Conservation (phyloP, 2,329 filamentous ascomycete genomes). For the Pseudopyrenochaeta lycopersici region DNA sequence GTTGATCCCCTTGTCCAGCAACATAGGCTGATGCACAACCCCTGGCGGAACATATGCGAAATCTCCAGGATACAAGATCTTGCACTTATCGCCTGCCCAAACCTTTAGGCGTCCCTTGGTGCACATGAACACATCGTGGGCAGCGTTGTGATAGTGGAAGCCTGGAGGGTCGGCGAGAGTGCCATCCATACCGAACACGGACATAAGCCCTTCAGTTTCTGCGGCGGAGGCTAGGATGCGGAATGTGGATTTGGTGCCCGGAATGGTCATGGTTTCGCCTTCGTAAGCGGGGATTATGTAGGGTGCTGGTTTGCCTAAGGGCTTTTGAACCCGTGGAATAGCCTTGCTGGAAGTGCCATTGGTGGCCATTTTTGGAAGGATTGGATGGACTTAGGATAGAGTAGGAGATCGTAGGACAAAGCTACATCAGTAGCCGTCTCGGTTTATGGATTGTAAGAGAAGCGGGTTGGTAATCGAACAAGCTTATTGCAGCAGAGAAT, state of each 20-base stretch:
- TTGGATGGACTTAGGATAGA: neutral
- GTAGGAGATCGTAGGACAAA: too few species aligned
- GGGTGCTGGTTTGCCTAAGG: constrained; percentile 15
- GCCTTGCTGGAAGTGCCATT: neutral
- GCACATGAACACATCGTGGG: constrained; percentile 33
- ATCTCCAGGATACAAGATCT: constrained; percentile 25
- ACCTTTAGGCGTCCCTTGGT: constrained; percentile 27
- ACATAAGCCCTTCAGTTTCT: constrained; percentile 25
- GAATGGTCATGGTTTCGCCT: constrained; percentile 24
- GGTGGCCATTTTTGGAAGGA: neutral
- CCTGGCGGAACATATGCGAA: constrained; percentile 29
- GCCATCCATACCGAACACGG: constrained; percentile 27
- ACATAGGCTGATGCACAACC: constrained; percentile 25
- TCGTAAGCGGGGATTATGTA: constrained; percentile 27
- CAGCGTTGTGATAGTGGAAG: constrained; percentile 29
- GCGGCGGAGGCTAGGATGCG: constrained; percentile 24
- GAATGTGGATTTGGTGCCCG: constrained; percentile 24
- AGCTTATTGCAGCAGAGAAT: too few species aligned
- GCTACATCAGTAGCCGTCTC: too few species aligned
- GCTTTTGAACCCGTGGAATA: constrained; percentile 15
- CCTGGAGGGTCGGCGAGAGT: constrained; percentile 25
- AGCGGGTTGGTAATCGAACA: too few species aligned
- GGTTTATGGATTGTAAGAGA: too few species aligned
- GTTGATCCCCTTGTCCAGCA: constrained; percentile 20
- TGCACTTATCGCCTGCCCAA: constrained; percentile 25